Conservation (phyloP, 2,329 filamentous ascomycete genomes). For the Cordyceps militaris region DNA sequence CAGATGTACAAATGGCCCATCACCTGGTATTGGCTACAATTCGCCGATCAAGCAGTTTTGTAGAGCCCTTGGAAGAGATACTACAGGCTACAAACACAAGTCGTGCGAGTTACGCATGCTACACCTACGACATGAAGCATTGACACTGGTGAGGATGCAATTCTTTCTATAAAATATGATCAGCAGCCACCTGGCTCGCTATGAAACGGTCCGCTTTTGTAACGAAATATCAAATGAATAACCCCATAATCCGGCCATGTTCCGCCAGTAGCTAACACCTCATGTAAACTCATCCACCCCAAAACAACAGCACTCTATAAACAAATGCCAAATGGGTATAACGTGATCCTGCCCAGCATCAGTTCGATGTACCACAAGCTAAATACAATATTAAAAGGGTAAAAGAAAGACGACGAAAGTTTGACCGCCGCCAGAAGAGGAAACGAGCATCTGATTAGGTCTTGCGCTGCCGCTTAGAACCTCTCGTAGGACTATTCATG, state of each 20-base stretch:
- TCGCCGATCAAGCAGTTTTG: background rate
- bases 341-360: background rate
- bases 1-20: background rate
- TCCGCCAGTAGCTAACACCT: background rate
- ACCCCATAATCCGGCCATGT: background rate
- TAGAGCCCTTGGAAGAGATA: background rate
- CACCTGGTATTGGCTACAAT: background rate
- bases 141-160: background rate
- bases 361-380: background rate
- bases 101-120: background rate
- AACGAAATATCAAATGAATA: background rate
- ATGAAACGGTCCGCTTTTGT: background rate
- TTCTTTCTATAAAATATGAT: background rate
- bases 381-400: background rate
- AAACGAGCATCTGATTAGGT: background rate
- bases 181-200: background rate
- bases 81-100: background rate
- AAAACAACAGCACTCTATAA: background rate
- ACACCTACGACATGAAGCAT: background rate
- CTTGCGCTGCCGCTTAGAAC: conserved; percentile 12
- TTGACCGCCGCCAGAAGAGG: background rate
- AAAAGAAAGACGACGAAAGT: background rate
- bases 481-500: conserved; percentile 16
- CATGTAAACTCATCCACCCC: background rate
- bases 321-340: background rate